Conservation (phyloP, 352 stramenopile genomes). For the Pythium sp. region DNA sequence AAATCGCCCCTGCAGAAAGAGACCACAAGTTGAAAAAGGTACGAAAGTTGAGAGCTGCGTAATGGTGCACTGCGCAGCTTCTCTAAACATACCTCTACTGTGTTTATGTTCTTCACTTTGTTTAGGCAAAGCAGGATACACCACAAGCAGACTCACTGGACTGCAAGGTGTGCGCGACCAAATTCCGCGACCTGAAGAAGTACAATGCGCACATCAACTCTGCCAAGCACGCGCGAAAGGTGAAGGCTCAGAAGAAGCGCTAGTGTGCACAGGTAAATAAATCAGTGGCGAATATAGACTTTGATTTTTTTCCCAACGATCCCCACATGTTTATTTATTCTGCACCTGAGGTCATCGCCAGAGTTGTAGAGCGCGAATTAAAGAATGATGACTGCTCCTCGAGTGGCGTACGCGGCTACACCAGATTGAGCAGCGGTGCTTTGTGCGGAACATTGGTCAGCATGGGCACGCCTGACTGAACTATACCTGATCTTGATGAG, state of each 20-base stretch:
- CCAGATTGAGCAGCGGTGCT: neutral
- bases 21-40: conserved; percentile 10
- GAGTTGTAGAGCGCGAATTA: neutral
- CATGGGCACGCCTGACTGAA: neutral
- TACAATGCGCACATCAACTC: conserved; percentile 88
- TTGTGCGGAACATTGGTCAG: neutral
- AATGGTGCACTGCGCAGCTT: too few relatives aligned
- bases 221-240: conserved; percentile 74
- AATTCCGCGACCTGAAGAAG: conserved; percentile 70
- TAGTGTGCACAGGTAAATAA: neutral
- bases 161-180: conserved; percentile 55
- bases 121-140: conserved; percentile 16
- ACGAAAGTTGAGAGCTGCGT: neutral
- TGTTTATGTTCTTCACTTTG: neutral
- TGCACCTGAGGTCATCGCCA: neutral
- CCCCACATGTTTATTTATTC: neutral
- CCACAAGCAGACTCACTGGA: conserved; percentile 24
- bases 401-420: neutral
- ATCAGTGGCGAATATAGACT: neutral
- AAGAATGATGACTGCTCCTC: neutral
- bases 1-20: neutral
- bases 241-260: conserved; percentile 59
- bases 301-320: neutral
- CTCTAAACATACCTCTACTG: too few relatives aligned
- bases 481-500: neutral